A percentile compares a stretch with the other conserved stretches of the same genome.
Conservation (phyloP, 2,329 filamentous ascomycete species). For the Sporothrix pseudoabietina region DNA sequence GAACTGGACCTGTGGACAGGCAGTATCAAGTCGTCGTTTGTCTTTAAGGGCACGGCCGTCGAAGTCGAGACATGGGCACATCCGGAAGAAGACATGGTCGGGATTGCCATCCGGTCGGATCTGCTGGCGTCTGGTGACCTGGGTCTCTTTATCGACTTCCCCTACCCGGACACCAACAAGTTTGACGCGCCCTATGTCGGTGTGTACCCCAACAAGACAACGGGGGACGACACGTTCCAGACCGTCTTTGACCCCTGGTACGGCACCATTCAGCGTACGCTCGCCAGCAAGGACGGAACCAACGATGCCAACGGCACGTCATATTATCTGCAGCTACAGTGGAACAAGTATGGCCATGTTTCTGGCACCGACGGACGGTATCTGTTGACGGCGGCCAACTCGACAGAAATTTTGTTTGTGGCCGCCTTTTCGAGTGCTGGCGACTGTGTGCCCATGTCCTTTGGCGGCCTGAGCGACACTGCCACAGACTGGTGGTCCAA, state of each 20-base stretch:
- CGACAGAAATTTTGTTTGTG: constrained; percentile 40
- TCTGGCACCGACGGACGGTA: constrained; percentile 41
- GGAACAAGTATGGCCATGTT: constrained; percentile 27
- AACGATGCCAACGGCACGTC: constrained; percentile 36
- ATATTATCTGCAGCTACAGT: constrained; percentile 43
- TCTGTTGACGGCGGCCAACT: constrained; percentile 40
- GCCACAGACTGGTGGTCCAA: constrained; percentile 50
- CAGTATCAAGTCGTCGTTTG: constrained; percentile 49
- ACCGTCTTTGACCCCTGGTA: constrained; percentile 36
- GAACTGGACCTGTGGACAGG: constrained; percentile 54
- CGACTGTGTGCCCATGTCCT: constrained; percentile 34
- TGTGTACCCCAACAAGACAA: constrained; percentile 43
- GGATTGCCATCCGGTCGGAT: constrained; percentile 47
- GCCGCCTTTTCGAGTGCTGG: constrained; percentile 41
- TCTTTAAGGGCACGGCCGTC: constrained; percentile 45
- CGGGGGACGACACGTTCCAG: constrained; percentile 46
- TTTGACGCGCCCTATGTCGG: constrained; percentile 59
- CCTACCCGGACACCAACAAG: constrained; percentile 53
- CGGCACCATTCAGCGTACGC: constrained; percentile 48
- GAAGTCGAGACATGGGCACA: constrained; percentile 50
- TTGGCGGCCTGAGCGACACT: constrained; percentile 39
- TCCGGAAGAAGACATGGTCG: constrained; percentile 50
- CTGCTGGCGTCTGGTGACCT: constrained; percentile 45
- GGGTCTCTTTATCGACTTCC: constrained; percentile 56
- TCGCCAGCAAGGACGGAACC: constrained; percentile 46